A percentile compares a stretch with the other conserved stretches of the same genome.
phyloP scores from a whole-genome alignment of 805 yeast genomes.

The Blastobotrys muscicola region DNA sequence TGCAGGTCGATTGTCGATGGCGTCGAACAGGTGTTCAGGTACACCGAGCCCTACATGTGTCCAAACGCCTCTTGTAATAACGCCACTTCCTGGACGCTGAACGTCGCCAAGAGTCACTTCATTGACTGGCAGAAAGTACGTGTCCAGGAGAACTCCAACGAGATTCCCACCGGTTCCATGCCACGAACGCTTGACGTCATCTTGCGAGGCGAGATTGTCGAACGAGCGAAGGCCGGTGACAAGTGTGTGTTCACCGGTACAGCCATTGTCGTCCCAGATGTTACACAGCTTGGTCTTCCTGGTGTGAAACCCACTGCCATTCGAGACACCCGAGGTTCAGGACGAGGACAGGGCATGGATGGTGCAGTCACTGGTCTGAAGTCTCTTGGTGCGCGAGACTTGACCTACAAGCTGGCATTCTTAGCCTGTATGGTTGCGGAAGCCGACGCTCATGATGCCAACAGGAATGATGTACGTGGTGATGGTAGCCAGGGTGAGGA shows the following conservation, averaged over 20 bases:
- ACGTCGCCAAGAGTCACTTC: slow-evolving; percentile 75
- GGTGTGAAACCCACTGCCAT: slow-evolving; percentile 84
- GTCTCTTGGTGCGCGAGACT: slow-evolving; percentile 87
- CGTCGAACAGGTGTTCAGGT: slow-evolving; percentile 86
- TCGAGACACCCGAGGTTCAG: slow-evolving; percentile 51
- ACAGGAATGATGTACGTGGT: slow-evolving; percentile 30
- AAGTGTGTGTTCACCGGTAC: slow-evolving; percentile 90
- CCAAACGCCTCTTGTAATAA: slow-evolving; percentile 82
- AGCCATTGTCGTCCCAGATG: slow-evolving; percentile 90
- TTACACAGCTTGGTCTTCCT: slow-evolving; percentile 86
- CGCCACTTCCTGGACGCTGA: slow-evolving; percentile 75
- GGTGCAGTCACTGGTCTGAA: slow-evolving; percentile 86
- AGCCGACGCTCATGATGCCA: slow-evolving; percentile 29
- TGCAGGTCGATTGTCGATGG: slow-evolving; percentile 81
- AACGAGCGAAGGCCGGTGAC: slow-evolving; percentile 95
- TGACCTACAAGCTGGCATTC: slow-evolving; percentile 86
- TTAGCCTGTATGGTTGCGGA: slow-evolving; percentile 86
- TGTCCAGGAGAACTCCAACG: slow-evolving; percentile 92
- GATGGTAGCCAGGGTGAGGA: slow-evolving; percentile 44
- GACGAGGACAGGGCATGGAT: slow-evolving; percentile 57
- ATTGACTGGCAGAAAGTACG: slow-evolving; percentile 95
- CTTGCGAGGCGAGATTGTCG: slow-evolving; percentile 88
- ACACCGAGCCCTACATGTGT: slow-evolving; percentile 91
- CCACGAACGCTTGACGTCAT: slow-evolving; percentile 93
- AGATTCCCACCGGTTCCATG: slow-evolving; percentile 98